Conservation (phyloP, 1,284 basidiomycete genomes). For the Pulveroboletus sp. region DNA sequence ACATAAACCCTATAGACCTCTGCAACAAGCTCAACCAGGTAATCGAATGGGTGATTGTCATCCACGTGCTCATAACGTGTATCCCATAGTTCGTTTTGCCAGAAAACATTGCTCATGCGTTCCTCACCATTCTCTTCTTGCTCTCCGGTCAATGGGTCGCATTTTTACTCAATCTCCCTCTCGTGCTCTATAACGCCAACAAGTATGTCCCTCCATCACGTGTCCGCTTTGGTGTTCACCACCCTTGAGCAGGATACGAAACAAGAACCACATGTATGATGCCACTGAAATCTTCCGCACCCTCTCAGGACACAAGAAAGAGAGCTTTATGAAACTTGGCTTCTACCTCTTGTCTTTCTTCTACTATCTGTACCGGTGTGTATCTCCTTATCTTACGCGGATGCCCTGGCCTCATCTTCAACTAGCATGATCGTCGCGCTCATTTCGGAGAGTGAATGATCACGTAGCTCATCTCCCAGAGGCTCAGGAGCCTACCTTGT, state of each 20-base stretch:
- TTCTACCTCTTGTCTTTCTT: slow-evolving; percentile 95
- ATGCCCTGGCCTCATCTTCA: slow-evolving; percentile 3
- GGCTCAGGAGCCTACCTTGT: not conserved
- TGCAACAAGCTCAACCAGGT: slow-evolving; percentile 99
- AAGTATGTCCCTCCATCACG: slow-evolving; percentile 59
- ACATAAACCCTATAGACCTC: slow-evolving; percentile 99
- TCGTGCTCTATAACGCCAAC: slow-evolving; percentile 91
- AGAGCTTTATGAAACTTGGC: slow-evolving; percentile 94
- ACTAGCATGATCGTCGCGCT: slow-evolving; percentile 83
- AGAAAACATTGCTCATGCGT: slow-evolving; percentile 93
- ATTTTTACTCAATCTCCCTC: slow-evolving; percentile 87
- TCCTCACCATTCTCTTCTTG: slow-evolving; percentile 87
- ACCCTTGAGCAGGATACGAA: slow-evolving; percentile 67
- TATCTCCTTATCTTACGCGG: slow-evolving; percentile 13
- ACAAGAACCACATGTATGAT: slow-evolving; percentile 97
- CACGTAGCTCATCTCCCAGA: not conserved
- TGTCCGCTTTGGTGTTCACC: not conserved
- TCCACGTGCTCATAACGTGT: not conserved
- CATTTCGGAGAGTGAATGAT: slow-evolving; percentile 73
- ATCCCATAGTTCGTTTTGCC: slow-evolving; percentile 86
- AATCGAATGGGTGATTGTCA: slow-evolving; percentile 11
- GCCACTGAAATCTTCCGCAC: slow-evolving; percentile 99
- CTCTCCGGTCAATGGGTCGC: slow-evolving; percentile 94
- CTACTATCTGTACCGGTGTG: slow-evolving; percentile 93
- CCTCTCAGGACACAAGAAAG: slow-evolving; percentile 92